A percentile compares a stretch with the other conserved stretches of the same genome.
phyloP scores from a whole-genome alignment of 1,284 basidiomycete genomes.

The Limonomyces culmigenus region DNA sequence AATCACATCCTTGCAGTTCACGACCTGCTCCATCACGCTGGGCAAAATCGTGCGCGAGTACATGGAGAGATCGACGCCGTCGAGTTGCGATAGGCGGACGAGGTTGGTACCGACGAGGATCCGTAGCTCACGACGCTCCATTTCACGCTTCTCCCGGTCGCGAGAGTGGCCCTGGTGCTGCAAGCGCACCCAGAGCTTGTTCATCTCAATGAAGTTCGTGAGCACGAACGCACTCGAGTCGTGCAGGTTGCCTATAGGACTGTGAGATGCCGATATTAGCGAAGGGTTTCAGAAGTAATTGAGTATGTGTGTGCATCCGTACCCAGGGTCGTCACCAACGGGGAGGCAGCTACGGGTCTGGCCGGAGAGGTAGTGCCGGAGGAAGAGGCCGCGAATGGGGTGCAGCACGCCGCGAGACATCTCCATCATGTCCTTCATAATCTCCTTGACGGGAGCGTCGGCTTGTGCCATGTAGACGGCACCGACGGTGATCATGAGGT shows the following conservation, averaged over 20 bases:
- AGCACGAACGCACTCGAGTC: constrained; percentile 90
- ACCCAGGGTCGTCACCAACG: constrained; percentile 72
- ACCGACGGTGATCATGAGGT: constrained; percentile 97
- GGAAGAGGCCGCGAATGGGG: constrained; percentile 82
- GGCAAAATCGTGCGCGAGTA: constrained; percentile 77
- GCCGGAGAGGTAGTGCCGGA: constrained; percentile 87
- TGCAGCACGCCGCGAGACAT: constrained; percentile 93
- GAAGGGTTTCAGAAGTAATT: constrained; percentile 1
- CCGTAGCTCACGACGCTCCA: constrained; percentile 83
- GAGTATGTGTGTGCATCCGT: constrained; percentile 13
- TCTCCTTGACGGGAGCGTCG: constrained; percentile 90
- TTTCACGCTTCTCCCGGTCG: constrained; percentile 87
- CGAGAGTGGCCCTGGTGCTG: constrained; percentile 93
- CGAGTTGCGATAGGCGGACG: constrained; percentile 81
- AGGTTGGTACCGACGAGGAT: constrained; percentile 94
- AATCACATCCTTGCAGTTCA: constrained; percentile 93
- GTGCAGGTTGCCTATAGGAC: constrained; percentile 74
- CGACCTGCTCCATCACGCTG: constrained; percentile 84
- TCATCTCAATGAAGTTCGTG: constrained; percentile 98
- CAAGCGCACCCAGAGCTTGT: constrained; percentile 93
- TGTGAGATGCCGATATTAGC: constrained; percentile 15
- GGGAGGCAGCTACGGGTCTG: constrained; percentile 92
- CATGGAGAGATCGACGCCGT: constrained; percentile 85
- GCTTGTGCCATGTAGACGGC: constrained; percentile 95
- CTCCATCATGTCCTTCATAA: constrained; percentile 99